Percentiles rank a stretch among this genome's conserved stretches.
Evolutionary conservation across 371 early-diverging fungal genomes (phyloP).

Genomic region (Zopfochytrium polystomum): DNA sequence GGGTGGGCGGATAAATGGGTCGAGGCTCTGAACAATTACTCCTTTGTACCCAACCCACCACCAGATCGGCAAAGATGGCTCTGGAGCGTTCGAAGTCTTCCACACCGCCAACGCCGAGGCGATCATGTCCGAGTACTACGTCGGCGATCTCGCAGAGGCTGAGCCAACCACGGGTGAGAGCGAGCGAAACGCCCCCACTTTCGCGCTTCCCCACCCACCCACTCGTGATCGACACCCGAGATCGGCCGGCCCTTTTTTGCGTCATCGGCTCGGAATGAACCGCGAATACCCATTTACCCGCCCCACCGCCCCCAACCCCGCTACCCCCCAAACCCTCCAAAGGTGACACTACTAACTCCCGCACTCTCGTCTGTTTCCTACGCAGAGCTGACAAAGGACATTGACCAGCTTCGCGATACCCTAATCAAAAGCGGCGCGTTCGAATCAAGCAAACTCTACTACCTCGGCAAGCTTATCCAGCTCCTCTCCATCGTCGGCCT

Average conservation of each 20-base stretch:
- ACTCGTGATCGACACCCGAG: no score
- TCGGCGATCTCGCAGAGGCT: conserved; percentile 64
- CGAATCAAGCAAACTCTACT: conserved; percentile 67
- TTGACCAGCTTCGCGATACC: conserved; percentile 61
- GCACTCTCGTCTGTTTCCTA: background rate
- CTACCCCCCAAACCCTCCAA: background rate
- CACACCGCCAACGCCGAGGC: conserved; percentile 70
- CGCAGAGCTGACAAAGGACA: conserved; percentile 53
- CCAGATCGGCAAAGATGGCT: conserved; percentile 76
- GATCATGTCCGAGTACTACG: conserved; percentile 73
- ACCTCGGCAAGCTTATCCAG: conserved; percentile 59
- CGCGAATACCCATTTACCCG: no score
- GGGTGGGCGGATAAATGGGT: background rate
- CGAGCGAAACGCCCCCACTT: no score
- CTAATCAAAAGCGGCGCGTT: conserved; percentile 64
- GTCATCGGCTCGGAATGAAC: no score
- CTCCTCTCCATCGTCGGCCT: conserved; percentile 55
- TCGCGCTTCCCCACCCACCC: no score
- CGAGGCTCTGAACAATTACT: background rate
- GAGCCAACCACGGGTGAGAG: background rate
- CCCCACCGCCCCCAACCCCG: no score
- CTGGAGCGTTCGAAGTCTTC: conserved; percentile 86
- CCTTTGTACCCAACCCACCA: background rate
- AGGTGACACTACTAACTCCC: no score
- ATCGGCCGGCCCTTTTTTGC: no score